Evolutionary conservation across 345 rosid genomes (phyloP), one percentile per base, ranked within the genome.

Genomic region (Rhizophora mangle): DNA sequence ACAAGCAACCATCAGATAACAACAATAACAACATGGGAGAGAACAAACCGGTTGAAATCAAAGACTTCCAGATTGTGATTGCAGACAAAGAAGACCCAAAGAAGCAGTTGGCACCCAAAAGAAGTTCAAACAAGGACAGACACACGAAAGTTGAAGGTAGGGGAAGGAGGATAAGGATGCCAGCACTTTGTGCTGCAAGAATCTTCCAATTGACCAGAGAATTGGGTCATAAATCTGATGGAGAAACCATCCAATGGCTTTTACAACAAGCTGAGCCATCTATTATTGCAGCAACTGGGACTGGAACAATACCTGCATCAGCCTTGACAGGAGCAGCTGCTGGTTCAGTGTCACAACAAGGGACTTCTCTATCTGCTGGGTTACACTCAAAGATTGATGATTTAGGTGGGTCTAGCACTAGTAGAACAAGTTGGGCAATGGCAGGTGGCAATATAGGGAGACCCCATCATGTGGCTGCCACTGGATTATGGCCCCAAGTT

Each of bases 71-170:
- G 88, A 86, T 88, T 82, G 83, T 78, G 62, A 78, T 81, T 27
- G 85, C 94, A 36, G 93, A 88, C 56, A 89, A 89, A 78, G 88
- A 82, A 67, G 85, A 73, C 22, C 81, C 78, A 55, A 84, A 80
- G 75, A 82, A 90, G 77, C 82, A 62, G 21, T 81, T 88, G 20
- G 97, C 85, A 2, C 96, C 98, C 5, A 93, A 93, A 74, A 83
- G 97, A 72, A 91, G 83, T 80, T 87, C 98, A 7, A 93, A 89
- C 85, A 93, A 91, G 75, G 98, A 93, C 81, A 83, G 98, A 52
- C 98, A 93, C 77, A 93, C 89, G 51, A 93, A 93, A 76, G 98
- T 93, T 27, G 98, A 93, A 80, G 98, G 98, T 4, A 77, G 98
- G 69, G 98, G 98, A 21, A 79, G 97, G 29, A 83, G 98, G 68